Percentiles rank a stretch among this genome's conserved stretches.
These are phyloP conservation scores for Prunus yedoensis DNA, from an alignment of 331 rosid genomes.

Conservation along the genomic window DNA sequence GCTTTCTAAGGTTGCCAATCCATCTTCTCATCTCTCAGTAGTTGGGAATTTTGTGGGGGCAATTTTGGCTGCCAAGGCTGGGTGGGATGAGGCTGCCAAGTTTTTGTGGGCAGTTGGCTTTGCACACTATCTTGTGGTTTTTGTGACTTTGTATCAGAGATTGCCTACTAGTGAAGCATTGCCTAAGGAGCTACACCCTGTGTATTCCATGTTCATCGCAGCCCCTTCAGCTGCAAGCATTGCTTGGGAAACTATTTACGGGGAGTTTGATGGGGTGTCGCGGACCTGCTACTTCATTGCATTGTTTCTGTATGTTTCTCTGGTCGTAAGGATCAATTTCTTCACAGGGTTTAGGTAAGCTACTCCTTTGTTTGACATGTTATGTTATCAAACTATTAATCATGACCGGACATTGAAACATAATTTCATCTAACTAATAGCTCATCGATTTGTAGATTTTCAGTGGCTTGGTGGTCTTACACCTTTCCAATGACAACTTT, in stretches of 20 bases:
- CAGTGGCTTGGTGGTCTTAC: slow-evolving; percentile 94
- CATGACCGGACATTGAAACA: neutral
- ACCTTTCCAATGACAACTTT: slow-evolving; percentile 85
- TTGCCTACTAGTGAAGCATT: slow-evolving; percentile 79
- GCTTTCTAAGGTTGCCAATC: slow-evolving; percentile 72
- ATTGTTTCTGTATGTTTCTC: slow-evolving; percentile 64
- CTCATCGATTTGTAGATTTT: slow-evolving; percentile 52
- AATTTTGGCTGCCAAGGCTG: slow-evolving; percentile 67
- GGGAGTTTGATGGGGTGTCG: slow-evolving; percentile 61
- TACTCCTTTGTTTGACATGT: neutral
- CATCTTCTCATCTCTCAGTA: slow-evolving; percentile 74
- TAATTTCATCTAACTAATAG: neutral
- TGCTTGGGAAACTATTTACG: slow-evolving; percentile 69
- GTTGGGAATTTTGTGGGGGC: slow-evolving; percentile 92
- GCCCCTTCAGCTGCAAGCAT: slow-evolving; percentile 87
- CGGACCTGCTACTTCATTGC: slow-evolving; percentile 88
- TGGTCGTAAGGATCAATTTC: slow-evolving; percentile 73
- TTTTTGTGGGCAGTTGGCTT: slow-evolving; percentile 90
- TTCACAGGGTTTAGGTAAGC: slow-evolving; percentile 80
- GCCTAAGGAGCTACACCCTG: slow-evolving; percentile 88
- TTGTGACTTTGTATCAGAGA: slow-evolving; percentile 86
- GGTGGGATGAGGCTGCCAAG: slow-evolving; percentile 81
- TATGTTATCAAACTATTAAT: neutral
- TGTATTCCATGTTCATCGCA: slow-evolving; percentile 90
- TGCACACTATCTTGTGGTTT: slow-evolving; percentile 75